Conservation (phyloP, 495 filamentous ascomycete genomes). For the Amphirosellinia nigrospora region DNA sequence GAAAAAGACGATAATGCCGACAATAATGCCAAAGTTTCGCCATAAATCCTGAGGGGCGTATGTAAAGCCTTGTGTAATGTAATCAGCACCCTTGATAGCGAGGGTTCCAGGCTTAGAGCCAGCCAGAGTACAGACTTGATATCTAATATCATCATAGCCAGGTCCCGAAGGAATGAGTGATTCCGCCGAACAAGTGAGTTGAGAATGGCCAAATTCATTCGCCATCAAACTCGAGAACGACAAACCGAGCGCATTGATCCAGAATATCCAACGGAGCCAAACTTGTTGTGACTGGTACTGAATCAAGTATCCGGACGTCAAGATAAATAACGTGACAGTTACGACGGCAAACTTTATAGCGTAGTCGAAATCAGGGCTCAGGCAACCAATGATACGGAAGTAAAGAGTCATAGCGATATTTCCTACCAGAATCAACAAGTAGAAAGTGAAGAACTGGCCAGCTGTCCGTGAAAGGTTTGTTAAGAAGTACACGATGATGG, state of each 20-base stretch:
- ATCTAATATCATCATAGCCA: conserved; percentile 66
- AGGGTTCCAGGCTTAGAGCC: conserved; percentile 68
- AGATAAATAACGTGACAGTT: conserved; percentile 77
- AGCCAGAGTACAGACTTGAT: conserved; percentile 77
- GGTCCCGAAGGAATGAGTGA: conserved; percentile 70
- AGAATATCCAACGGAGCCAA: conserved; percentile 84
- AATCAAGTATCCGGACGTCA: conserved; percentile 82
- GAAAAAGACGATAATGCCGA: conserved; percentile 71
- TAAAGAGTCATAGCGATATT: conserved; percentile 81
- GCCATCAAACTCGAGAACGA: conserved; percentile 79
- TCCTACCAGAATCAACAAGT: conserved; percentile 69
- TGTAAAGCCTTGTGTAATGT: conserved; percentile 66
- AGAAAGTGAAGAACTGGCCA: conserved; percentile 82
- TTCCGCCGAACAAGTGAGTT: conserved; percentile 67
- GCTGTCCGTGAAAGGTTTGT: conserved; percentile 67
- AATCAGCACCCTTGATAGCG: conserved; percentile 63
- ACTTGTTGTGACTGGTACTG: conserved; percentile 71
- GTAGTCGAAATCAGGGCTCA: conserved; percentile 85
- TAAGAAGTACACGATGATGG: conserved; percentile 84
- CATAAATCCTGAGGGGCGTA: conserved; percentile 68
- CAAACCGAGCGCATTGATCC: conserved; percentile 76
- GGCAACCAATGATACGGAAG: conserved; percentile 77
- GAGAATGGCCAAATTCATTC: conserved; percentile 74
- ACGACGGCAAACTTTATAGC: conserved; percentile 80
- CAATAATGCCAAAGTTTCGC: conserved; percentile 78